Conservation (phyloP, 164 flowering plant genomes). For the Vitis cinerea region DNA sequence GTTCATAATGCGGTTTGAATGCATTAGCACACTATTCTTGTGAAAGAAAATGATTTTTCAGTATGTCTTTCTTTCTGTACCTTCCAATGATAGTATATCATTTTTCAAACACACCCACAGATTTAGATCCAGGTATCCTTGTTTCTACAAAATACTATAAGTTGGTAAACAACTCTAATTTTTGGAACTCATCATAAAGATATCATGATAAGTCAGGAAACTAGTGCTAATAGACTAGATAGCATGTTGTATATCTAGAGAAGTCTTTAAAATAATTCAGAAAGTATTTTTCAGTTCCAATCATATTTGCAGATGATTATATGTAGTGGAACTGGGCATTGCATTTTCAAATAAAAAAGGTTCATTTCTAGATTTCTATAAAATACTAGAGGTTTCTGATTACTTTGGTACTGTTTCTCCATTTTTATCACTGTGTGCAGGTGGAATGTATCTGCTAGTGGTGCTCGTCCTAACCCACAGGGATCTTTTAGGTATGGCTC, state of each 20-base stretch:
- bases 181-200: neutral
- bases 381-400: no score
- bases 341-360: no score
- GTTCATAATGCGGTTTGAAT: constrained; percentile 6
- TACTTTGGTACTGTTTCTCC: neutral
- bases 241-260: no score
- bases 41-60: neutral
- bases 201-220: neutral
- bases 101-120: no score
- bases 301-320: no score
- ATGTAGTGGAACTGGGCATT: neutral
- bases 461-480: constrained; percentile 98
- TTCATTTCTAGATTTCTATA: neutral
- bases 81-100: no score
- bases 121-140: no score
- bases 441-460: constrained; percentile 91
- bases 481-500: constrained; percentile 92
- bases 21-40: neutral
- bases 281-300: no score
- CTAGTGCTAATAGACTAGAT: neutral
- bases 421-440: constrained; percentile 33
- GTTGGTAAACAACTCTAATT: neutral
- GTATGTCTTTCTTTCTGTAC: no score
- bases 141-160: neutral
- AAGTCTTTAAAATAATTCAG: no score